Percentiles rank a stretch among this genome's conserved stretches.
These are phyloP conservation scores for Clonostachys solani DNA, from an alignment of 2,329 filamentous ascomycete species.

Conservation along the genomic window DNA sequence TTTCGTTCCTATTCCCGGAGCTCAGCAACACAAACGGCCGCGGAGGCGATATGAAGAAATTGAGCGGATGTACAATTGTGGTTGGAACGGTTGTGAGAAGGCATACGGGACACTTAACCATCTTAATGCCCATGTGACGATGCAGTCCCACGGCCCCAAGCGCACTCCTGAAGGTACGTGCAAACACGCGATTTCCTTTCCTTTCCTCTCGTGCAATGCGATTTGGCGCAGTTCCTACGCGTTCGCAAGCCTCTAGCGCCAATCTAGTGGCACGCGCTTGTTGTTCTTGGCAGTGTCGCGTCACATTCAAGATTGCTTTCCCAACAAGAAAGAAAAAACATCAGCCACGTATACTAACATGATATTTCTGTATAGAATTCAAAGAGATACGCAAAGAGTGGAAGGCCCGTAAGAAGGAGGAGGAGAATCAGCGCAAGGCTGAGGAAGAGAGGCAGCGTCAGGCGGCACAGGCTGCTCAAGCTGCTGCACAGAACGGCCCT, in stretches of 20 bases:
- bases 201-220: background rate
- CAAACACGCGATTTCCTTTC: background rate
- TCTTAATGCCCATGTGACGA: constrained; percentile 95
- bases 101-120: constrained; percentile 97
- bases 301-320: background rate
- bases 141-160: constrained; percentile 95
- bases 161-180: constrained; percentile 87
- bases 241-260: no score
- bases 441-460: constrained; percentile 76
- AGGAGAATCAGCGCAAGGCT: constrained; percentile 83
- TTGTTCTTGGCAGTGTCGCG: background rate
- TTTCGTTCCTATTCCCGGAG: constrained; percentile 94
- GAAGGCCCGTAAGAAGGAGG: constrained; percentile 99
- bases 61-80: constrained; percentile 99
- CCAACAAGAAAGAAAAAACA: background rate
- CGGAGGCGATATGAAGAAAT: constrained; percentile 95
- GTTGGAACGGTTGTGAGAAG: constrained; percentile 98
- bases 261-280: no score
- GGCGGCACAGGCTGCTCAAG: constrained; percentile 30
- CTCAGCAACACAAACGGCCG: constrained; percentile 95
- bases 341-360: background rate
- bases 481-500: constrained; percentile 43
- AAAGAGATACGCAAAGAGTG: constrained; percentile 99
- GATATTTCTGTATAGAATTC: constrained; percentile 63
- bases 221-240: background rate